These are phyloP conservation scores for Nothophaeocryptopus gaeumannii DNA, from an alignment of 2,329 filamentous ascomycete species.

Conservation along the genomic window DNA sequence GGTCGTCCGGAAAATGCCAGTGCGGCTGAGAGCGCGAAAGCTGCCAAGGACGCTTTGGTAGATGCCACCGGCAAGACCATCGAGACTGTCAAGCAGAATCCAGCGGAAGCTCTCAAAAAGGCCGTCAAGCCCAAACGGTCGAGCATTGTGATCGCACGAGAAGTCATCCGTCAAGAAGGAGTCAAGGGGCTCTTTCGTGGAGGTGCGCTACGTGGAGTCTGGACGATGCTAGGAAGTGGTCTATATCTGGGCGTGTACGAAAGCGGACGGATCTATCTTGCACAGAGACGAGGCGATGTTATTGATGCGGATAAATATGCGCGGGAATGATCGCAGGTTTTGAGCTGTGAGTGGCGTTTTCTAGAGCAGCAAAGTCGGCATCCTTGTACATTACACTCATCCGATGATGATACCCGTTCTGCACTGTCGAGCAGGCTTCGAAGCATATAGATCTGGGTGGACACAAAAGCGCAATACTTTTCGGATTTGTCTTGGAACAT, in stretches of 20 bases:
- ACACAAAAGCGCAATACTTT: no score
- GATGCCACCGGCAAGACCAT: conserved; percentile 44
- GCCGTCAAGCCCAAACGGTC: conserved; percentile 37
- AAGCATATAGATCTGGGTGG: no score
- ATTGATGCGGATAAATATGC: conserved; percentile 34
- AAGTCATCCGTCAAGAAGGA: conserved; percentile 66
- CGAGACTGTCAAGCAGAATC: conserved; percentile 30
- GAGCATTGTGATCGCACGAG: conserved; percentile 59
- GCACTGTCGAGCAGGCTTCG: no score
- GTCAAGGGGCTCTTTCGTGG: conserved; percentile 74
- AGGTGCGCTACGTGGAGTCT: conserved; percentile 67
- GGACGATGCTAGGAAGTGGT: conserved; percentile 80
- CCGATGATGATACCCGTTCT: no score
- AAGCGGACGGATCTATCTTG: conserved; percentile 61
- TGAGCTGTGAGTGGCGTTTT: no score
- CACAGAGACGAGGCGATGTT: conserved; percentile 42
- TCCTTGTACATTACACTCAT: no score
- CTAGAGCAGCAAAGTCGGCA: no score
- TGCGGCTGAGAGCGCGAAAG: conserved; percentile 17
- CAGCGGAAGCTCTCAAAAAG: conserved; percentile 34
- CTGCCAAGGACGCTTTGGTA: conserved; percentile 27
- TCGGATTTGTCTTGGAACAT: no score
- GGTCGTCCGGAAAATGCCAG: conserved; percentile 1
- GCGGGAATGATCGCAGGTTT: conserved; percentile 1
- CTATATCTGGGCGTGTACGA: conserved; percentile 87